phyloP scores from a whole-genome alignment of 306 rosid genomes.

The Begonia loranthoides region DNA sequence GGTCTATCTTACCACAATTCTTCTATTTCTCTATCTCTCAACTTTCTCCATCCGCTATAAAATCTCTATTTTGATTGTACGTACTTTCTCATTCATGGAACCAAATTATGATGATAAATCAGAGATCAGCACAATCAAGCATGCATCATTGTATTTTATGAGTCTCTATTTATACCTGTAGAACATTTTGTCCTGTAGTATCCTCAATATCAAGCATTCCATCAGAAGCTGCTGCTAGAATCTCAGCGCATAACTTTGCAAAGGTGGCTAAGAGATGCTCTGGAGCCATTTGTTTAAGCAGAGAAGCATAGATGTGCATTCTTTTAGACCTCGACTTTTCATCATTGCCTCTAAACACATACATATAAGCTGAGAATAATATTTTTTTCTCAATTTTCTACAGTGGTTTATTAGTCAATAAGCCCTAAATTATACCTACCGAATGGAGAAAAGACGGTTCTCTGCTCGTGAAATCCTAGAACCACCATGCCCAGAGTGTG shows the following conservation, averaged over 20 bases:
- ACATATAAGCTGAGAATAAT: constrained; percentile 3
- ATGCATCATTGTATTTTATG: not conserved
- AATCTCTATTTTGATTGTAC: no score
- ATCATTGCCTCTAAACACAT: constrained; percentile 60
- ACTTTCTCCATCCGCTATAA: no score
- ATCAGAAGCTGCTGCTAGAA: constrained; percentile 89
- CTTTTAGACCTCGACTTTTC: constrained; percentile 66
- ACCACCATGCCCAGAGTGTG: constrained; percentile 50
- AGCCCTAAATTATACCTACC: constrained; percentile 26
- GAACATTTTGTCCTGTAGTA: constrained; percentile 59
- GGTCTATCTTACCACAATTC: no score
- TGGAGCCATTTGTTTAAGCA: constrained; percentile 90
- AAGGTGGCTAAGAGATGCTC: constrained; percentile 88
- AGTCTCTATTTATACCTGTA: constrained; percentile 43
- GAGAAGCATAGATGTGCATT: constrained; percentile 74
- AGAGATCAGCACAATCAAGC: no score
- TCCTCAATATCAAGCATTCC: constrained; percentile 68
- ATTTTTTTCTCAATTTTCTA: constrained; percentile 5
- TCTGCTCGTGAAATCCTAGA: constrained; percentile 40
- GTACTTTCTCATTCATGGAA: no score
- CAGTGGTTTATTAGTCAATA: constrained; percentile 5
- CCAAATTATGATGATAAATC: no score
- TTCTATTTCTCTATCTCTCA: no score
- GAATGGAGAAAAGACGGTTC: constrained; percentile 55
- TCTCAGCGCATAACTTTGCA: constrained; percentile 85